Percentiles rank a stretch among this genome's conserved stretches.
Conservation (phyloP, 257 asterid species). For the Plantago major region DNA sequence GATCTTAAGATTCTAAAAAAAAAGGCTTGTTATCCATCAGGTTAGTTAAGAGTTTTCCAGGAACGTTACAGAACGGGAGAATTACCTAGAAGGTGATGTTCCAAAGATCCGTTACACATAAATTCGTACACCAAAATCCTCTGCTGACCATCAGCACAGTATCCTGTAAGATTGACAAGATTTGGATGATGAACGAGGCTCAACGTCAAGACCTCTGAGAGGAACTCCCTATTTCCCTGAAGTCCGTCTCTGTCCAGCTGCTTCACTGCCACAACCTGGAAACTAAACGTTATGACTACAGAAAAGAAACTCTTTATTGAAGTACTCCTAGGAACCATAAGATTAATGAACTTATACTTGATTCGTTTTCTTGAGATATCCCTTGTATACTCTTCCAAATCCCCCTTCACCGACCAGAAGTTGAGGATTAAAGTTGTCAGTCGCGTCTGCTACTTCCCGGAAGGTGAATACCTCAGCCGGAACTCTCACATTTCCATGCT, state of each 20-base stretch:
- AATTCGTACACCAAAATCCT: conserved; percentile 72
- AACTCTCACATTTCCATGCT: conserved; percentile 36
- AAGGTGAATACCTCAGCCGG: conserved; percentile 76
- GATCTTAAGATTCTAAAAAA: too few relatives aligned
- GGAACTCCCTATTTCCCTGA: conserved; percentile 47
- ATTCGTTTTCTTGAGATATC: conserved; percentile 61
- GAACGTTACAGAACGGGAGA: not conserved
- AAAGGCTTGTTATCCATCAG: too few relatives aligned
- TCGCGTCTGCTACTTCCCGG: conserved; percentile 70
- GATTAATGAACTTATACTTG: conserved; percentile 34
- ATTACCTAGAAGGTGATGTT: conserved; percentile 67
- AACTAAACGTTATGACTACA: conserved; percentile 1
- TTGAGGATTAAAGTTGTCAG: conserved; percentile 79
- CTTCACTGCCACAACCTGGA: conserved; percentile 50
- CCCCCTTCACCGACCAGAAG: conserved; percentile 79
- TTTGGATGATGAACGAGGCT: conserved; percentile 70
- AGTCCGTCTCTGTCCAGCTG: conserved; percentile 44
- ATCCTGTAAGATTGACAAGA: conserved; percentile 72
- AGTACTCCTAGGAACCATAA: not conserved
- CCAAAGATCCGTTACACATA: conserved; percentile 66
- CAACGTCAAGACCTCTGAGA: conserved; percentile 68
- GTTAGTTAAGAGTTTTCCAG: not conserved
- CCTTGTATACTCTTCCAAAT: conserved; percentile 83
- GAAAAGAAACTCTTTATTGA: not conserved
- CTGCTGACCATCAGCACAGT: conserved; percentile 88